These are phyloP conservation scores for Colletotrichum abscissum DNA, from an alignment of 2,329 filamentous ascomycete species.

Conservation along the genomic window DNA sequence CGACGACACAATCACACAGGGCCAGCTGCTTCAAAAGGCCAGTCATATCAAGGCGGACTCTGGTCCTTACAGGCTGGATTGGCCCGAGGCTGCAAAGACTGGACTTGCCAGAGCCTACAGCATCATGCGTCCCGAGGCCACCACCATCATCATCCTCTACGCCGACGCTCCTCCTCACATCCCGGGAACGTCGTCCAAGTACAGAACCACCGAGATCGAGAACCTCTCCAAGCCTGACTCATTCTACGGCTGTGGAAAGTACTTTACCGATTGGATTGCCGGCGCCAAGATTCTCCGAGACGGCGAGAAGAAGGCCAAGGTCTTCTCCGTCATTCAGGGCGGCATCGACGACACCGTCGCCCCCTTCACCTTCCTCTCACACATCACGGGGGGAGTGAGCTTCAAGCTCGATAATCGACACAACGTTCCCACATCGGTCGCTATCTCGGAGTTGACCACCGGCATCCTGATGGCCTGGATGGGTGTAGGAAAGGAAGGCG, in stretches of 20 bases:
- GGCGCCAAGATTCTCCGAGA: conserved; percentile 47
- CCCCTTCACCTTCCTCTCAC: conserved; percentile 55
- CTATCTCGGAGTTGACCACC: conserved; percentile 54
- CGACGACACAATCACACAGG: conserved; percentile 42
- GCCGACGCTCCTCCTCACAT: conserved; percentile 61
- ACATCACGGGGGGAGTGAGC: conserved; percentile 53
- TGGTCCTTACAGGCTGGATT: conserved; percentile 50
- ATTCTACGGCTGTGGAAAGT: conserved; percentile 46
- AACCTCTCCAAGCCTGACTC: conserved; percentile 5
- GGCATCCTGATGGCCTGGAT: conserved; percentile 57
- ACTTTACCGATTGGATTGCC: conserved; percentile 58
- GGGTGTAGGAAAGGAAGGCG: conserved; percentile 46
- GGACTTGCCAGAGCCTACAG: conserved; percentile 58
- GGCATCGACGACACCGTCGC: conserved; percentile 37
- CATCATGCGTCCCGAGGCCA: conserved; percentile 58
- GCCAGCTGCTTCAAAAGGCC: conserved; percentile 49
- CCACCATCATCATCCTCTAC: conserved; percentile 61
- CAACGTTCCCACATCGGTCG: conserved; percentile 19
- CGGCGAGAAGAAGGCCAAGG: conserved; percentile 52
- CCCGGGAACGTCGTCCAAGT: conserved; percentile 31
- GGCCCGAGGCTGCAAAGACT: conserved; percentile 61
- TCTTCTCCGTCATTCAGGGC: conserved; percentile 54
- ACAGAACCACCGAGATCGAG: conserved; percentile 12
- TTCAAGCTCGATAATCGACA: conserved; percentile 43
- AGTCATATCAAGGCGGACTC: conserved; percentile 44